Evolutionary conservation across 2,329 filamentous ascomycete species (phyloP).

Genomic region (Aspergillus aculeatus): DNA sequence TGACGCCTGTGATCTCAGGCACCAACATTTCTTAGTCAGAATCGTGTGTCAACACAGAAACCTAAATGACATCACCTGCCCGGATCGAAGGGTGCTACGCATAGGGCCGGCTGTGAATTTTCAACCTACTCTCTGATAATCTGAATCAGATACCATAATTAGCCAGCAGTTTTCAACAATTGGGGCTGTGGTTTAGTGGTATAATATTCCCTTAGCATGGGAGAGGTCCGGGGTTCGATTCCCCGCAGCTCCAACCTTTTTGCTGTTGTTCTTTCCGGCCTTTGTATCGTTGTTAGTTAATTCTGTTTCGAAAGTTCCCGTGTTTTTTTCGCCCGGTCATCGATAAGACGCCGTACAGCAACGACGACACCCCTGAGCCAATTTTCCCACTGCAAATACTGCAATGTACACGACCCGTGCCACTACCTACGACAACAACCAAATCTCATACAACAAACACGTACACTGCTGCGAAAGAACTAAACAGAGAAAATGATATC

Average conservation of each 20-base stretch:
- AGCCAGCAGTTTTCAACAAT: neutral
- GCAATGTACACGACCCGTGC: neutral
- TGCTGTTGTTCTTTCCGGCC: too few relatives aligned
- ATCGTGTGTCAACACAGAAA: neutral
- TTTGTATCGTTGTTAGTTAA: too few relatives aligned
- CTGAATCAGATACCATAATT: too few relatives aligned
- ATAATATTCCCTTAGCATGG: conserved; percentile 20
- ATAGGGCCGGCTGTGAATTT: neutral
- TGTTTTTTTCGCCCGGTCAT: too few relatives aligned
- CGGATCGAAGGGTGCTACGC: neutral
- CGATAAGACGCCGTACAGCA: too few relatives aligned
- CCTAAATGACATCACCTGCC: conserved; percentile 15
- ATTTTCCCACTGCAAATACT: too few relatives aligned
- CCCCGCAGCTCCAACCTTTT: conserved; percentile 15
- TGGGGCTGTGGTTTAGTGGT: conserved; percentile 17
- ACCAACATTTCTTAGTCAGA: conserved; percentile 10
- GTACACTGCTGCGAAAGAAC: neutral
- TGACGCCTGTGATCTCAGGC: conserved; percentile 14
- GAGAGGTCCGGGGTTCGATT: conserved; percentile 20
- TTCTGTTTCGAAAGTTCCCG: too few relatives aligned
- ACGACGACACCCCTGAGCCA: too few relatives aligned
- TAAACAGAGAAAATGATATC: conserved; percentile 9
- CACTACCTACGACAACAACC: too few relatives aligned
- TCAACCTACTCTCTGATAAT: too few relatives aligned
- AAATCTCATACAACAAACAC: too few relatives aligned